phyloP scores from a whole-genome alignment of 192 early-diverging fungal species.

The Coemansia sp. region DNA sequence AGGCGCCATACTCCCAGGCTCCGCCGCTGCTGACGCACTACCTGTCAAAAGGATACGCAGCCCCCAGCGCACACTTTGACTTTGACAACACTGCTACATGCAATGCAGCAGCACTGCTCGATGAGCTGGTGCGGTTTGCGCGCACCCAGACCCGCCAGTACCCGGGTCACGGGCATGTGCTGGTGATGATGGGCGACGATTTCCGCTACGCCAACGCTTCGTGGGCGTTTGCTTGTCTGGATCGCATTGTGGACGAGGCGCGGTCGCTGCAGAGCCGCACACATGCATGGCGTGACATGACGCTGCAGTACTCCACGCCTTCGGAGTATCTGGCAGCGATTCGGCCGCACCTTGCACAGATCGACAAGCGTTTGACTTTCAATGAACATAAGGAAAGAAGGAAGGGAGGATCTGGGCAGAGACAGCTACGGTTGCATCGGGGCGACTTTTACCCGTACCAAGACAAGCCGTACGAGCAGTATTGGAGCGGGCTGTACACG shows the following conservation, averaged over 20 bases:
- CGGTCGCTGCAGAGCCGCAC: not conserved
- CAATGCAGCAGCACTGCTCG: constrained; percentile 19
- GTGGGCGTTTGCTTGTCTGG: constrained; percentile 40
- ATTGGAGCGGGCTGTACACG: constrained; percentile 46
- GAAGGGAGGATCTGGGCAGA: not conserved
- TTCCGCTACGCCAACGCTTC: constrained; percentile 30
- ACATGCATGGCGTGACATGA: constrained; percentile 15
- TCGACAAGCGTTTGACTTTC: not conserved
- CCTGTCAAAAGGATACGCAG: constrained; percentile 36
- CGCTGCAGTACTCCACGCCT: constrained; percentile 35
- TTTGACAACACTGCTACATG: constrained; percentile 34
- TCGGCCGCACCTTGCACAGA: constrained; percentile 1
- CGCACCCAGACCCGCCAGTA: constrained; percentile 34
- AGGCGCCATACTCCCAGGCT: not conserved
- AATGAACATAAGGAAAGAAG: not conserved
- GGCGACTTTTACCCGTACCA: constrained; percentile 53
- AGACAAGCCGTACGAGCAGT: constrained; percentile 54
- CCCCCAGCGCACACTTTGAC: constrained; percentile 32
- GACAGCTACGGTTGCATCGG: constrained; percentile 5
- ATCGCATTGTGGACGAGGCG: constrained; percentile 13
- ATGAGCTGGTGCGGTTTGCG: constrained; percentile 25
- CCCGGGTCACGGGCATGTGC: constrained; percentile 42
- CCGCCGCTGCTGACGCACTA: constrained; percentile 34
- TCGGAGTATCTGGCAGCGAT: constrained; percentile 35
- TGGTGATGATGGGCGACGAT: constrained; percentile 55